Conservation (phyloP, 2,329 filamentous ascomycete species). For the Clarireedia monteithiana region DNA sequence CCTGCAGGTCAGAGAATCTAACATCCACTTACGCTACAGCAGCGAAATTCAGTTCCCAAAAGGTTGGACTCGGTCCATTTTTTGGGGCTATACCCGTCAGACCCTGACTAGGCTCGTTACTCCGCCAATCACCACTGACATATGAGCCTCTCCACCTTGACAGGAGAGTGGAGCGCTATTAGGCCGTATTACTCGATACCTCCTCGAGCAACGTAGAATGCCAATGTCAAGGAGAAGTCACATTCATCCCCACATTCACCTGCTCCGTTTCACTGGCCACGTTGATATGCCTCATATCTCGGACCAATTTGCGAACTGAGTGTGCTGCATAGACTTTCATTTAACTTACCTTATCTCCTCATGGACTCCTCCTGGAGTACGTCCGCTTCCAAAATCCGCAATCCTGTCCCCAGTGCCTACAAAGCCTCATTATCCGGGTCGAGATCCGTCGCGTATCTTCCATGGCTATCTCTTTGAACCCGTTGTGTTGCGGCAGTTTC, state of each 20-base stretch:
- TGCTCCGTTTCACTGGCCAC: background rate
- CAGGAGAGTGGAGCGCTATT: conserved; percentile 1
- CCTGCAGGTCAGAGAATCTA: too few species aligned
- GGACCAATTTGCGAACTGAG: background rate
- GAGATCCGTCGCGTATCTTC: background rate
- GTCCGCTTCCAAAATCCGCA: background rate
- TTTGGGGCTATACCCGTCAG: background rate
- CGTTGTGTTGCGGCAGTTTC: background rate
- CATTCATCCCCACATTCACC: background rate
- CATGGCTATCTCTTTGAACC: background rate
- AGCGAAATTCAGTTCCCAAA: too few species aligned
- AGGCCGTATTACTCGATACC: conserved; percentile 2
- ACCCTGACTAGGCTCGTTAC: background rate
- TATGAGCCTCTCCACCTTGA: background rate
- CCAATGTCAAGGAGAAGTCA: background rate
- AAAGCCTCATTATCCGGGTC: background rate
- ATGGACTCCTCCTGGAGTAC: background rate
- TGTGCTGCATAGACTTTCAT: too few species aligned
- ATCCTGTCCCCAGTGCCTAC: background rate
- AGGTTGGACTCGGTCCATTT: background rate
- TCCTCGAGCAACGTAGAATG: background rate
- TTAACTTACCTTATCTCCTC: background rate
- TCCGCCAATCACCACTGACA: background rate
- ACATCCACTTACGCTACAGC: too few species aligned
- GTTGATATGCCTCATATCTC: background rate